Conservation (phyloP, 495 filamentous ascomycete genomes). For the Penicillium antarcticum region DNA sequence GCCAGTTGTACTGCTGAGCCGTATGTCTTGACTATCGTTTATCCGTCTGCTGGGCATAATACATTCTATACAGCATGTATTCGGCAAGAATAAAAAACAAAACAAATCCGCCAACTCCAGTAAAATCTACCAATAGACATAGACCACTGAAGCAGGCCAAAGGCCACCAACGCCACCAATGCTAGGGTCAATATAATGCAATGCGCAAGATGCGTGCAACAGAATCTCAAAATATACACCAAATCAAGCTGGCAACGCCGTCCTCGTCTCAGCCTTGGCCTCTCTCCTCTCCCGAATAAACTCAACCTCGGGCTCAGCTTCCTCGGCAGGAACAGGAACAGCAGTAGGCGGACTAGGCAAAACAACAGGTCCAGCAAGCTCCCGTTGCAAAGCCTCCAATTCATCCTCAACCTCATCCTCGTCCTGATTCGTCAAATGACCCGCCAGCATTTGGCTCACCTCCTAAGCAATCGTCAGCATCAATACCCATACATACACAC, state of each 20-base stretch:
- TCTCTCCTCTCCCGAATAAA: constrained; percentile 34
- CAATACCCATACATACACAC: neutral
- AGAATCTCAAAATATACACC: neutral
- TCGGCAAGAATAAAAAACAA: constrained; percentile 11
- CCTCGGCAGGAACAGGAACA: constrained; percentile 21
- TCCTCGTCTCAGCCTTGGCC: constrained; percentile 33
- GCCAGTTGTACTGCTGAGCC: neutral
- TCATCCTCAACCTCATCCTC: constrained; percentile 98
- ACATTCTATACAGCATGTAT: constrained; percentile 6
- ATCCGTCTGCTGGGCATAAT: neutral
- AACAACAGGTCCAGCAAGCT: constrained; percentile 49
- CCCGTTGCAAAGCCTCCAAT: constrained; percentile 71
- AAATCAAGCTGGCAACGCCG: constrained; percentile 29
- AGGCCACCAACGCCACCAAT: constrained; percentile 12
- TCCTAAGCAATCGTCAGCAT: constrained; percentile 51
- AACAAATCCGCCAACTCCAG: constrained; percentile 26
- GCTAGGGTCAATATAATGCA: constrained; percentile 15
- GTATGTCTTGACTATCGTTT: neutral
- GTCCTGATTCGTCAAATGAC: constrained; percentile 82
- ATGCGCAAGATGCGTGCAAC: constrained; percentile 3
- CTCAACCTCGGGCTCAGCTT: constrained; percentile 13
- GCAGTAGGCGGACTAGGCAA: constrained; percentile 60
- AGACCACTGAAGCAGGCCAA: neutral
- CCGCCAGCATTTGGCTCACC: constrained; percentile 84
- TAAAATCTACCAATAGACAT: neutral